A percentile compares a stretch with the other conserved stretches of the same genome.
These are phyloP conservation scores for Ceratobasidium sp. DNA, from an alignment of 1,284 basidiomycete species.

Conservation along the genomic window DNA sequence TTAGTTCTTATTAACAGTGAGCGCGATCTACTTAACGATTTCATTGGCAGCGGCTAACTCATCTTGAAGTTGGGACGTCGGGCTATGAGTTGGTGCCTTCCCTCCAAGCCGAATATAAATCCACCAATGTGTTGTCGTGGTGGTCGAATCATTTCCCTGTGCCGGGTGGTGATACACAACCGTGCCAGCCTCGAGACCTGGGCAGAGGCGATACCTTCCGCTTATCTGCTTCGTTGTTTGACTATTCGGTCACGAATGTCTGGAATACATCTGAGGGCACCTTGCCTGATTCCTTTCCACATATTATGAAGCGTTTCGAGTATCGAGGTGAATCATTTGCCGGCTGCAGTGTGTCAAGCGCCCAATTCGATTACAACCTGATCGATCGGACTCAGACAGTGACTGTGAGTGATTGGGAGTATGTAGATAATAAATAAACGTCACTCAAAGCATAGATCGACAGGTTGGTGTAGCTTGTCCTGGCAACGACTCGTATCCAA, in stretches of 20 bases:
- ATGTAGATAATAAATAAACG: too few relatives aligned
- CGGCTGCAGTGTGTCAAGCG: conserved; percentile 1
- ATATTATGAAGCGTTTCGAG: conserved; percentile 18
- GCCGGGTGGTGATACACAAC: neutral
- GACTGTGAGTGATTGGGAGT: neutral
- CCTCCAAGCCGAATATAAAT: conserved; percentile 7
- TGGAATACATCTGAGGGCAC: too few relatives aligned
- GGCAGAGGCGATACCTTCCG: conserved; percentile 39
- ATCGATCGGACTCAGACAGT: conserved; percentile 18
- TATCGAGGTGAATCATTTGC: conserved; percentile 26
- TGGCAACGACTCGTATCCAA: neutral
- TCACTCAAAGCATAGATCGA: neutral
- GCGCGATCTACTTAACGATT: neutral
- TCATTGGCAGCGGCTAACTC: neutral
- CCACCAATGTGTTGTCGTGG: conserved; percentile 11
- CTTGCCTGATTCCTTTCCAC: neutral
- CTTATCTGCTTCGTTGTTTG: conserved; percentile 19
- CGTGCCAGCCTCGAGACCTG: conserved; percentile 27
- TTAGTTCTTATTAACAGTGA: conserved; percentile 31
- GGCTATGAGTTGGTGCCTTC: conserved; percentile 38
- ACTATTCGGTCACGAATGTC: conserved; percentile 26
- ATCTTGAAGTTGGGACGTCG: neutral
- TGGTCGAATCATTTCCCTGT: neutral
- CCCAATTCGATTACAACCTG: conserved; percentile 20
- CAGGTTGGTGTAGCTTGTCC: conserved; percentile 26